These are phyloP conservation scores for Diaporthe citri DNA, from an alignment of 2,329 filamentous ascomycete species.

Conservation along the genomic window DNA sequence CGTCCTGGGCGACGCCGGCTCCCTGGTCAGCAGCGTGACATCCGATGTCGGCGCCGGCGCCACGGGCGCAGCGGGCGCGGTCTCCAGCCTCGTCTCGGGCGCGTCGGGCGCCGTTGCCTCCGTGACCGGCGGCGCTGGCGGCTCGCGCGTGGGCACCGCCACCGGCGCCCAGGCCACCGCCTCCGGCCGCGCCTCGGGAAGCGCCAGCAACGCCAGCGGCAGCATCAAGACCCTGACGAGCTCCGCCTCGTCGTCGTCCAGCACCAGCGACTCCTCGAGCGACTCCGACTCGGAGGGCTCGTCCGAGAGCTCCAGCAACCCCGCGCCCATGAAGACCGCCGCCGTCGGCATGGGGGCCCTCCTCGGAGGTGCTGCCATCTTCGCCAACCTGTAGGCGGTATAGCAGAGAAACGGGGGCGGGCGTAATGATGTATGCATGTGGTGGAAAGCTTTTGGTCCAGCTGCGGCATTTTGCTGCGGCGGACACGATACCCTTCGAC, in stretches of 20 bases:
- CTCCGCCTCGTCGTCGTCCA: slow-evolving; percentile 37
- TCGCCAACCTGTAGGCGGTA: slow-evolving; percentile 56
- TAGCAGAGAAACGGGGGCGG: neutral
- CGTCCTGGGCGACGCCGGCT: slow-evolving; percentile 32
- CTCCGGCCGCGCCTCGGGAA: neutral
- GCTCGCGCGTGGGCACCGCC: slow-evolving; percentile 1
- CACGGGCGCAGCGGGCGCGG: slow-evolving; percentile 40
- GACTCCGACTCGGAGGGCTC: slow-evolving; percentile 38
- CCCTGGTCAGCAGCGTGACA: slow-evolving; percentile 35
- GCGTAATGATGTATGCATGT: neutral
- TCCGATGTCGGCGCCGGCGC: slow-evolving; percentile 43
- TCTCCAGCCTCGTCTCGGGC: slow-evolving; percentile 5
- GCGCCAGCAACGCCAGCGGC: slow-evolving; percentile 18
- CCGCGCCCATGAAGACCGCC: slow-evolving; percentile 54
- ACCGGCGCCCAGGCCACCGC: neutral
- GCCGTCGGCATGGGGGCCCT: slow-evolving; percentile 60
- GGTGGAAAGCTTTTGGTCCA: slow-evolving; percentile 18
- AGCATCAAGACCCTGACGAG: slow-evolving; percentile 17
- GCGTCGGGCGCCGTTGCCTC: slow-evolving; percentile 1
- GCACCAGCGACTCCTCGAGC: slow-evolving; percentile 35
- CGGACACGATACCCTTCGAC: slow-evolving; percentile 27
- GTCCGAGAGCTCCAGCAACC: slow-evolving; percentile 41
- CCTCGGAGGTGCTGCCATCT: slow-evolving; percentile 59
- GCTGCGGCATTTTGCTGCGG: neutral
- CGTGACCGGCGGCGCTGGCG: slow-evolving; percentile 4